Evolutionary conservation across 257 asterid genomes (phyloP).

Genomic region (Cruciata laevipes): DNA sequence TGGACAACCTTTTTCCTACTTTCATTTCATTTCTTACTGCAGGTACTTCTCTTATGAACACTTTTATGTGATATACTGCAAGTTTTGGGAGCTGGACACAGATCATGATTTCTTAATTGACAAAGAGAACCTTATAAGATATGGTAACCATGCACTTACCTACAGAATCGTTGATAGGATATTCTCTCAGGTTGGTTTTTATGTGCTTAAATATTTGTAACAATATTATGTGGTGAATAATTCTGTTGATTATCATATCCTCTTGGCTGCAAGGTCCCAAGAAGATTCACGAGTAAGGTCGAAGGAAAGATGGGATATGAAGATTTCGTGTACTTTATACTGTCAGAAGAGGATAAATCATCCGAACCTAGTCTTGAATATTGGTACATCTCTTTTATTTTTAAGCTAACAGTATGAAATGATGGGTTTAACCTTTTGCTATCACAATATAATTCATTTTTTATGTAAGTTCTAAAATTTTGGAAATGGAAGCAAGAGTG

Average conservation of each 20-base stretch:
- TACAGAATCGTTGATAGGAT: slow-evolving; percentile 98
- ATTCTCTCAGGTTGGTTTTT: slow-evolving; percentile 88
- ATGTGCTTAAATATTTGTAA: slow-evolving; percentile 14
- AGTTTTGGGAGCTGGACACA: slow-evolving; percentile 99
- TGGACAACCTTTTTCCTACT: not conserved
- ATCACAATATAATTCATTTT: not conserved
- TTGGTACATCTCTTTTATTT: slow-evolving; percentile 54
- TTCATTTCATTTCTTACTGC: slow-evolving; percentile 27
- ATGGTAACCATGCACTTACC: slow-evolving; percentile 98
- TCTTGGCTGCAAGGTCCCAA: slow-evolving; percentile 60
- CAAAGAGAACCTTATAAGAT: slow-evolving; percentile 95
- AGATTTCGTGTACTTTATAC: slow-evolving; percentile 92
- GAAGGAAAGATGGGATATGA: slow-evolving; percentile 99
- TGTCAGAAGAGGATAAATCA: slow-evolving; percentile 98
- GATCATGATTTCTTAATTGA: slow-evolving; percentile 98
- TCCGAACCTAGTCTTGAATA: slow-evolving; percentile 97
- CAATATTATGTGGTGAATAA: slow-evolving; percentile 17
- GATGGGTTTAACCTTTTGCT: not conserved
- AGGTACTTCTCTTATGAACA: slow-evolving; percentile 99
- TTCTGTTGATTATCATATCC: slow-evolving; percentile 17
- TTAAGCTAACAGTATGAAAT: too few species aligned
- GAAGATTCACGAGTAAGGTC: slow-evolving; percentile 96
- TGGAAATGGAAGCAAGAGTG: not conserved
- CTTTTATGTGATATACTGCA: slow-evolving; percentile 98
- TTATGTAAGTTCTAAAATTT: not conserved